phyloP scores from a whole-genome alignment of 2,329 filamentous ascomycete genomes.

The Neofusicoccum kwambonambiense region DNA sequence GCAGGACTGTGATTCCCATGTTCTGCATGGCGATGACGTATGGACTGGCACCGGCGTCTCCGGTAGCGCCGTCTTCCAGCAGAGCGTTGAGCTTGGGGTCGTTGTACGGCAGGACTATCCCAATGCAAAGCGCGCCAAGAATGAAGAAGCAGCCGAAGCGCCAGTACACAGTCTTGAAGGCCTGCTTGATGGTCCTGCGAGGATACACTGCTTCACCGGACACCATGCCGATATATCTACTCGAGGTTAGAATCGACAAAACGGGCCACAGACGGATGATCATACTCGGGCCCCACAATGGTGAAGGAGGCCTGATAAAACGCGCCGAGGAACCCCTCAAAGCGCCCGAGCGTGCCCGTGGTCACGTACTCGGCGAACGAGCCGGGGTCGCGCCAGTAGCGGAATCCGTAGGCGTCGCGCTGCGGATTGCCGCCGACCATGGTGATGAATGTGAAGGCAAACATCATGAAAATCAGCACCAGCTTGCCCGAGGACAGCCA shows the following conservation, averaged over 20 bases:
- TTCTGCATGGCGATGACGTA: conserved; percentile 36
- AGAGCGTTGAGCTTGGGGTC: conserved; percentile 67
- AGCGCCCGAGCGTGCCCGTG: conserved; percentile 22
- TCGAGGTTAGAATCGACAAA: neutral
- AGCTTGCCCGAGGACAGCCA: conserved; percentile 62
- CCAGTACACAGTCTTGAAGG: conserved; percentile 50
- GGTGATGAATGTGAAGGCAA: conserved; percentile 35
- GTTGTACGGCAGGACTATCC: conserved; percentile 53
- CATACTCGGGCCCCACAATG: conserved; percentile 24
- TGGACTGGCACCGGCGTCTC: conserved; percentile 12
- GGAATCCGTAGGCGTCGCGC: conserved; percentile 37
- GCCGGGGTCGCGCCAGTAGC: conserved; percentile 30
- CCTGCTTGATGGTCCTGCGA: conserved; percentile 43
- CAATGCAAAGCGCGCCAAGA: conserved; percentile 44
- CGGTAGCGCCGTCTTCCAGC: conserved; percentile 17
- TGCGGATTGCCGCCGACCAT: conserved; percentile 37
- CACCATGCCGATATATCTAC: conserved; percentile 28
- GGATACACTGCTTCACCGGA: conserved; percentile 29
- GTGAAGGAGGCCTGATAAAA: conserved; percentile 49
- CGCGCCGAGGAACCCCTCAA: conserved; percentile 23
- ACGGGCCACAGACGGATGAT: neutral
- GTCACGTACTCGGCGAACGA: conserved; percentile 28
- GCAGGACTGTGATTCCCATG: conserved; percentile 33
- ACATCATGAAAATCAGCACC: conserved; percentile 32
- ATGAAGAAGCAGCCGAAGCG: conserved; percentile 50